Conservation (phyloP, 2,329 filamentous ascomycete genomes). For the Venturia nashicola region DNA sequence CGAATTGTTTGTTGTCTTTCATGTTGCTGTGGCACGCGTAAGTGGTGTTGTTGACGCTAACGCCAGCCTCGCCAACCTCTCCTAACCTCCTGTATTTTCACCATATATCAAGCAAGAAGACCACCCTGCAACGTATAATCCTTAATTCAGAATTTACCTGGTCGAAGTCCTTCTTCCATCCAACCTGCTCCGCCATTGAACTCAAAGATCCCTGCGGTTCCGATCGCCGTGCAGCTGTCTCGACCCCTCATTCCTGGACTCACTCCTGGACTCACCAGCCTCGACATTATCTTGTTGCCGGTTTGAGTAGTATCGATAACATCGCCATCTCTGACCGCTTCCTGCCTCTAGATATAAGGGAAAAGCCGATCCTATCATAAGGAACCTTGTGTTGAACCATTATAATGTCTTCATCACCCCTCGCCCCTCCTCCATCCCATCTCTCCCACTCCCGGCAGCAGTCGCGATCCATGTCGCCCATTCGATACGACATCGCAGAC, state of each 20-base stretch:
- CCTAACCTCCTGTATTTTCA: background rate
- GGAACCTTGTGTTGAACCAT: background rate
- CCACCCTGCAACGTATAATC: background rate
- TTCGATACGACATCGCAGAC: background rate
- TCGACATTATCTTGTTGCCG: background rate
- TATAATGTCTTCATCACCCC: background rate
- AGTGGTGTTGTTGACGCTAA: background rate
- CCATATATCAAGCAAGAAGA: background rate
- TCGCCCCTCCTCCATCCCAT: background rate
- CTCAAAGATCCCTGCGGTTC: background rate
- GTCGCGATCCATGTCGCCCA: background rate
- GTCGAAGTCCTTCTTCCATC: background rate
- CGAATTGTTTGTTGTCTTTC: background rate
- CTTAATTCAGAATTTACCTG: background rate
- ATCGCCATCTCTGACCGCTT: background rate
- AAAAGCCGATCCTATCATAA: background rate
- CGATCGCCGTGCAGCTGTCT: background rate
- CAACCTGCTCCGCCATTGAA: background rate
- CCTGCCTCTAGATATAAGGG: background rate
- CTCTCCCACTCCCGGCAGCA: background rate
- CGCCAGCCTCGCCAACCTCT: background rate
- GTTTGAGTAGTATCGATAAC: background rate
- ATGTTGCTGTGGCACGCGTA: background rate
- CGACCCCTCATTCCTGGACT: background rate
- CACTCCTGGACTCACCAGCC: background rate